These are phyloP conservation scores for Hypericum androsaemum DNA, from an alignment of 345 rosid species.

Conservation along the genomic window DNA sequence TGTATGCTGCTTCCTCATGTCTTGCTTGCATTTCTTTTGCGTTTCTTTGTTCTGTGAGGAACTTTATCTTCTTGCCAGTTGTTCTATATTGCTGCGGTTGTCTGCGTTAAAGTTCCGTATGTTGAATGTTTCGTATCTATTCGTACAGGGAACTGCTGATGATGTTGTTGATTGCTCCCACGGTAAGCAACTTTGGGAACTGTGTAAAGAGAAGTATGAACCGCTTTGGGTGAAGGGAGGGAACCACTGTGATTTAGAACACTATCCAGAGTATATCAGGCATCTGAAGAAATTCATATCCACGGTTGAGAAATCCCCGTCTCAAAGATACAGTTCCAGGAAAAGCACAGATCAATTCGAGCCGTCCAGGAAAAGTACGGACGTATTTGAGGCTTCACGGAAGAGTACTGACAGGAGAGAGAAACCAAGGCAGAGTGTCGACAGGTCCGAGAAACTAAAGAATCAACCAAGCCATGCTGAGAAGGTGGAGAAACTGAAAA, in stretches of 20 bases:
- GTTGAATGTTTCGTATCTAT: no score
- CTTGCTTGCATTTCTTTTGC: no score
- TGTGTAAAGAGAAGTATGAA: conserved; percentile 7
- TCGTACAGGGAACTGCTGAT: conserved; percentile 8
- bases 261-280: conserved; percentile 11
- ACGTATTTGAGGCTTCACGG: conserved; percentile 52
- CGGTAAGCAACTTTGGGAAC: conserved; percentile 9
- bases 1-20: no score
- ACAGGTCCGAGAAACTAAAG: conserved; percentile 24
- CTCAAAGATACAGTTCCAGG: conserved; percentile 8
- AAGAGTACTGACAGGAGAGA: conserved; percentile 65
- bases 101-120: no score
- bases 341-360: conserved; percentile 9
- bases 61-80: no score
- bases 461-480: no score
- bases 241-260: conserved; percentile 9
- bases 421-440: conserved; percentile 60
- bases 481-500: conserved; percentile 16
- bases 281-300: conserved; percentile 8
- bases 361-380: conserved; percentile 11
- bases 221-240: conserved; percentile 10
- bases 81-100: no score
- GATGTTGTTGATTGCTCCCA: conserved; percentile 8
- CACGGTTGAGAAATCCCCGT: conserved; percentile 7
- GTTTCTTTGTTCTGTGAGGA: no score